A percentile compares a stretch with the other conserved stretches of the same genome.
phyloP scores from a whole-genome alignment of 345 rosid species.

The Linum tenue region DNA sequence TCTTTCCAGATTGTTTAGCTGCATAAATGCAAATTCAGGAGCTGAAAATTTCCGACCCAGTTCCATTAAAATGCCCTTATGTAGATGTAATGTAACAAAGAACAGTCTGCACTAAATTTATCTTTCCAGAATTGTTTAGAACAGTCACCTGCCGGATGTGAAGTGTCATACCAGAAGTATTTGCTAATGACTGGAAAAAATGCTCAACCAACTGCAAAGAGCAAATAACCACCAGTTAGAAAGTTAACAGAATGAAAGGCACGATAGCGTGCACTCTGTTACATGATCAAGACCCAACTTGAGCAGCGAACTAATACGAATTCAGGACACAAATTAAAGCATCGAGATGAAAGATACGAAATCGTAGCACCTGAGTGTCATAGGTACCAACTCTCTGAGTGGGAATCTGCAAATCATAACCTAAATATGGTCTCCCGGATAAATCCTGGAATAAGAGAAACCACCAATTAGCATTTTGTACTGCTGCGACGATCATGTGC shows the following conservation, averaged over 20 bases:
- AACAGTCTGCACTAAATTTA: too few relatives aligned
- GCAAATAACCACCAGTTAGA: not conserved
- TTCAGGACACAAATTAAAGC: not conserved
- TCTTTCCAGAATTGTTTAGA: not conserved
- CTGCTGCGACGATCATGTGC: not conserved
- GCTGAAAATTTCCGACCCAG: not conserved
- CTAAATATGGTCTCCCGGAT: constrained; percentile 72
- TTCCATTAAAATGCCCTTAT: not conserved
- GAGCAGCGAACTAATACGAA: not conserved
- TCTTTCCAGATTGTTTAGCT: constrained; percentile 41
- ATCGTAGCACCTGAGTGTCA: constrained; percentile 62
- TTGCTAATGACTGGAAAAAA: constrained; percentile 84
- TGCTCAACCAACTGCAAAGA: constrained; percentile 76
- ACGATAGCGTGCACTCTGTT: not conserved
- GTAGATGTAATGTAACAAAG: not conserved
- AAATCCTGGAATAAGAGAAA: constrained; percentile 51
- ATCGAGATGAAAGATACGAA: constrained; percentile 8
- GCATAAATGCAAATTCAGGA: constrained; percentile 10
- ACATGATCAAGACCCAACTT: not conserved
- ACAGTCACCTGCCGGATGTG: constrained; percentile 73
- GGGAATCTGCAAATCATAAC: constrained; percentile 69
- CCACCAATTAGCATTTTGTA: constrained; percentile 2
- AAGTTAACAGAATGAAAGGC: constrained; percentile 1
- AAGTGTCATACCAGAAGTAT: constrained; percentile 93
- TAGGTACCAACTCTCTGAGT: constrained; percentile 77